Conservation (phyloP, 805 yeast genomes). For the Maudiozyma barnettii region DNA sequence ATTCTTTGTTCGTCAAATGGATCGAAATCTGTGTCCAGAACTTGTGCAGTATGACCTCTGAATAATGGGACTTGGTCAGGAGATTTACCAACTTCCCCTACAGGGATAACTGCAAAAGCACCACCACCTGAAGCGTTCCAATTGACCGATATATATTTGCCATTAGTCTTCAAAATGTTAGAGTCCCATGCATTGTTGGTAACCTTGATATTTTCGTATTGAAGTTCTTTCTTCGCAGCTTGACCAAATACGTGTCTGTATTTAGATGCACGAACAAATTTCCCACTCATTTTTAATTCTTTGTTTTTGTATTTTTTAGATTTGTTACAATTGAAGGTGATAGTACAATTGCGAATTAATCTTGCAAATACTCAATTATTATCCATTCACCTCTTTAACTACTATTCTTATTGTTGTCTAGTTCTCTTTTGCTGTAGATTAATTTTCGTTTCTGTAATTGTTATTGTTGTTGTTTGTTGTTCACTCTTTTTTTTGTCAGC, state of each 20-base stretch:
- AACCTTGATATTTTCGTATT: conserved; percentile 45
- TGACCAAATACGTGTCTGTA: conserved; percentile 96
- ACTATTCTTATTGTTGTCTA: no score
- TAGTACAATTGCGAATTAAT: no score
- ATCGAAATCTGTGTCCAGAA: conserved; percentile 89
- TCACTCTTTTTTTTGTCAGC: background rate
- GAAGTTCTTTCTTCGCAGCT: conserved; percentile 46
- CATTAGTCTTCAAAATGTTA: conserved; percentile 77
- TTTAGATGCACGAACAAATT: conserved; percentile 93
- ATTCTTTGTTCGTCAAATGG: conserved; percentile 74
- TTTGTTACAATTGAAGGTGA: no score
- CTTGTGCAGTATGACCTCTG: conserved; percentile 93
- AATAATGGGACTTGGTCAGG: conserved; percentile 91
- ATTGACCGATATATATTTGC: conserved; percentile 75
- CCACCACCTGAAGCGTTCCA: conserved; percentile 98
- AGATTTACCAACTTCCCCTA: conserved; percentile 77
- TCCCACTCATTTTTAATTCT: conserved; percentile 42
- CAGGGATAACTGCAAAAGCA: conserved; percentile 89
- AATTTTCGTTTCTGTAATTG: background rate
- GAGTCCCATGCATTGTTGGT: conserved; percentile 96
- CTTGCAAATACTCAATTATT: no score
- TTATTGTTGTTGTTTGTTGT: background rate
- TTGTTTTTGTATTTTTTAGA: no score
- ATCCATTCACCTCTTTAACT: no score
- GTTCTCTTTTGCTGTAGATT: background rate